Conservation (phyloP, 148 eudicot genomes). For the Pharnaceum exiguum region DNA sequence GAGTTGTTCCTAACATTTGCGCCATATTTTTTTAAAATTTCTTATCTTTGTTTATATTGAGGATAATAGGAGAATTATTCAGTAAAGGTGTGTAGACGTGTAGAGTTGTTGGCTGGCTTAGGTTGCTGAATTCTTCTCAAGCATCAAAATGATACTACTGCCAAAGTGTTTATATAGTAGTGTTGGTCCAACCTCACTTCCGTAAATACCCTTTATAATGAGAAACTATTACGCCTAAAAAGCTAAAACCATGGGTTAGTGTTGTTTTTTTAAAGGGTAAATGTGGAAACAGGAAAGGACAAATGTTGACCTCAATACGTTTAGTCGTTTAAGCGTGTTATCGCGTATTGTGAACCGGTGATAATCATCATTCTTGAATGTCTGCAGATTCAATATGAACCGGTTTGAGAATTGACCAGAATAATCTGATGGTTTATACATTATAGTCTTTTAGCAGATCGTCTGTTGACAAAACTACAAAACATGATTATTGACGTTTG, state of each 20-base stretch:
- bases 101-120: neutral
- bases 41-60: neutral
- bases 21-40: slow-evolving; percentile 5
- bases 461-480: neutral
- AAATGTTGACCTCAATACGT: too few species aligned
- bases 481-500: neutral
- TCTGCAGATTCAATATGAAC: neutral
- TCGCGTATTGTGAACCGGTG: neutral
- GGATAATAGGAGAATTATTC: too few species aligned
- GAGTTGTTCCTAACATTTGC: slow-evolving; percentile 31
- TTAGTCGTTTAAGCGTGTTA: neutral
- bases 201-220: neutral
- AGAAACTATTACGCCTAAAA: neutral
- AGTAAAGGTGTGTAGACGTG: too few species aligned
- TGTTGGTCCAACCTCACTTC: neutral
- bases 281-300: neutral
- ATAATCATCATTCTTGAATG: neutral
- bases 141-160: too few species aligned
- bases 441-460: neutral
- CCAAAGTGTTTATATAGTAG: neutral
- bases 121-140: too few species aligned
- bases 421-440: neutral
- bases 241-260: neutral
- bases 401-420: neutral
- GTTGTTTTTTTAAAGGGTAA: neutral